These are phyloP conservation scores for Wolfiporia cocos DNA, from an alignment of 1,284 basidiomycete species.

Conservation along the genomic window DNA sequence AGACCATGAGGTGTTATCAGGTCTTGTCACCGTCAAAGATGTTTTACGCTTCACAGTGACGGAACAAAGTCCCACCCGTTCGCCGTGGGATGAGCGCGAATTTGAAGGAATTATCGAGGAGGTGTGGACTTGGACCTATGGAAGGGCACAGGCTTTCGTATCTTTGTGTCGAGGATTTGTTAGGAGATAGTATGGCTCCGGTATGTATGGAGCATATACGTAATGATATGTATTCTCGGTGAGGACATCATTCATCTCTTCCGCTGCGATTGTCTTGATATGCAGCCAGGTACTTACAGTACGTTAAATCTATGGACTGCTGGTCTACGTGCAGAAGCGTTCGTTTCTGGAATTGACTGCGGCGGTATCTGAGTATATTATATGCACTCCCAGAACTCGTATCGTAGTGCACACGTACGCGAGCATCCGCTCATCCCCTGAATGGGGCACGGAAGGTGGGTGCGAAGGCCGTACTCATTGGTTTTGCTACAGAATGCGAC, in stretches of 20 bases:
- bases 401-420: too few species aligned
- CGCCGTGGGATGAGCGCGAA: slow-evolving; percentile 50
- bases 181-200: slow-evolving; percentile 23
- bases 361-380: too few species aligned
- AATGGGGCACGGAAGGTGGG: too few species aligned
- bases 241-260: background rate
- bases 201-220: background rate
- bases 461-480: too few species aligned
- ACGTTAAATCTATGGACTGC: too few species aligned
- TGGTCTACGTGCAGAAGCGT: background rate
- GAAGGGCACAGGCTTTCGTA: slow-evolving; percentile 29
- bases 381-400: too few species aligned
- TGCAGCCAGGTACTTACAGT: too few species aligned
- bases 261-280: background rate
- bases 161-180: slow-evolving; percentile 36
- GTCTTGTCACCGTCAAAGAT: slow-evolving; percentile 95
- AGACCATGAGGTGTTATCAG: slow-evolving; percentile 75
- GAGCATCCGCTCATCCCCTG: too few species aligned
- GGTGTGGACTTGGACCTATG: slow-evolving; percentile 49
- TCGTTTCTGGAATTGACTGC: background rate
- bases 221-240: background rate
- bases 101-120: slow-evolving; percentile 45
- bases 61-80: slow-evolving; percentile 29
- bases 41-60: slow-evolving; percentile 75
- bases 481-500: too few species aligned